These are phyloP conservation scores for Alopecurus myosuroides DNA, from an alignment of 176 grass and related monocot genomes.

Conservation along the genomic window DNA sequence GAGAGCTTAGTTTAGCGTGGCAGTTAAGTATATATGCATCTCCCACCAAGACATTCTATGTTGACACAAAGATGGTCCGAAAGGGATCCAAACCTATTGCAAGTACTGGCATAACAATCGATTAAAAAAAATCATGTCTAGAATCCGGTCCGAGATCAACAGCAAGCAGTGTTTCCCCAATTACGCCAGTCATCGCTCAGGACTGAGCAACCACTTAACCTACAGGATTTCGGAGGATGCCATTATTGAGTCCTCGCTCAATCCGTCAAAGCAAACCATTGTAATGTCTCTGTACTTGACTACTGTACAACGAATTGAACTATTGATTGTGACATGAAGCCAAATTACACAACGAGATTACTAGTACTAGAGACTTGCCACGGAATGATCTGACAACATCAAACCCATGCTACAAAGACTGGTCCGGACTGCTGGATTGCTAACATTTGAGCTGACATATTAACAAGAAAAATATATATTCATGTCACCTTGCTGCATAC, in stretches of 20 bases:
- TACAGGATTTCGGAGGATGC: slow-evolving; percentile 12
- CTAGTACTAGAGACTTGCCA: background rate
- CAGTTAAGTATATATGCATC: slow-evolving; percentile 32
- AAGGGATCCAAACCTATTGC: slow-evolving; percentile 19
- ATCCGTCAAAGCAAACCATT: slow-evolving; percentile 9
- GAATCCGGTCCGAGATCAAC: slow-evolving; percentile 5
- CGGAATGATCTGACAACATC: slow-evolving; percentile 16
- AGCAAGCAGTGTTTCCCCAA: background rate
- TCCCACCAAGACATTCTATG: slow-evolving; percentile 31
- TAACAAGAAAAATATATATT: slow-evolving; percentile 16
- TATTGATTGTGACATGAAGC: slow-evolving; percentile 15
- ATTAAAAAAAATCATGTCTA: slow-evolving; percentile 11
- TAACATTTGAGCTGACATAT: background rate
- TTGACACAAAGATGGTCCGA: slow-evolving; percentile 24
- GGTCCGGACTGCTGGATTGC: background rate
- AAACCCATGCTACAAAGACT: background rate
- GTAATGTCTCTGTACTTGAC: background rate
- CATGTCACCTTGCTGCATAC: background rate
- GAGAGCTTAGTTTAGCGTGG: slow-evolving; percentile 20
- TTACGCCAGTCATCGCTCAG: slow-evolving; percentile 13
- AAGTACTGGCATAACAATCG: background rate
- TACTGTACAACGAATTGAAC: background rate
- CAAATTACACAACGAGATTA: slow-evolving; percentile 5
- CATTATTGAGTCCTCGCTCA: background rate
- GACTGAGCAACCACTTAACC: slow-evolving; percentile 6